A percentile compares a stretch with the other conserved stretches of the same genome.
phyloP scores from a whole-genome alignment of 2,329 filamentous ascomycete genomes.

The Fusarium euwallaceae region DNA sequence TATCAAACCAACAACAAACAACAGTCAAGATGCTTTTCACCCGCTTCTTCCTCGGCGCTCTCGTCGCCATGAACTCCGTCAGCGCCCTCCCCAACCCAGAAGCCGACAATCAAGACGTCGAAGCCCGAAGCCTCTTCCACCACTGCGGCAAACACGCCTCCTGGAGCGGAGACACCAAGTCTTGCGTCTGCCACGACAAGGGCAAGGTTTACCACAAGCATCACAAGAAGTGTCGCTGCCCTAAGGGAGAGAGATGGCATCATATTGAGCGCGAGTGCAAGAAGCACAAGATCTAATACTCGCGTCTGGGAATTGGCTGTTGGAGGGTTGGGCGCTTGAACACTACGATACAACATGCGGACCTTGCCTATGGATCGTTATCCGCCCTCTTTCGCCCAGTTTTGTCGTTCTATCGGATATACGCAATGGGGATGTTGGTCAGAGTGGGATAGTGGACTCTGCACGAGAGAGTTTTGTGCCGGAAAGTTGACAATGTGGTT shows the following conservation, averaged over 20 bases:
- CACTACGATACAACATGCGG: too few species aligned
- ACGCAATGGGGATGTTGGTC: not conserved
- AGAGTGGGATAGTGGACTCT: not conserved
- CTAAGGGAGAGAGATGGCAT: slow-evolving; percentile 33
- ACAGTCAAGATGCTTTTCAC: slow-evolving; percentile 20
- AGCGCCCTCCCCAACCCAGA: slow-evolving; percentile 22
- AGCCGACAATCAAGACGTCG: slow-evolving; percentile 4
- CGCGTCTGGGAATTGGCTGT: not conserved
- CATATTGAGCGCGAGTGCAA: slow-evolving; percentile 26
- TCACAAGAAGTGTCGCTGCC: slow-evolving; percentile 27
- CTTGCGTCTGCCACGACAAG: slow-evolving; percentile 23
- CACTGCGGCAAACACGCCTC: slow-evolving; percentile 25
- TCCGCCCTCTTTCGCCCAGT: not conserved
- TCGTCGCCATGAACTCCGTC: slow-evolving; percentile 23
- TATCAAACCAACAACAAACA: not conserved
- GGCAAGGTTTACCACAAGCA: slow-evolving; percentile 19
- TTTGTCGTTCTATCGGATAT: not conserved
- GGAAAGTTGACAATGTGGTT: not conserved
- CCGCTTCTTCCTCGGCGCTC: slow-evolving; percentile 13
- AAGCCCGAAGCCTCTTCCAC: slow-evolving; percentile 20
- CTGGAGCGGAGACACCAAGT: slow-evolving; percentile 6
- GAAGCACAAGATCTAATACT: slow-evolving; percentile 1
- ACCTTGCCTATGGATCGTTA: not conserved
- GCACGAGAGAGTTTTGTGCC: not conserved
- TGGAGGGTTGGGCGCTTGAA: not conserved